Percentiles rank a stretch among this genome's conserved stretches.
Evolutionary conservation across 1,284 basidiomycete genomes (phyloP).

Genomic region (Cryptococcus wingfieldii): DNA sequence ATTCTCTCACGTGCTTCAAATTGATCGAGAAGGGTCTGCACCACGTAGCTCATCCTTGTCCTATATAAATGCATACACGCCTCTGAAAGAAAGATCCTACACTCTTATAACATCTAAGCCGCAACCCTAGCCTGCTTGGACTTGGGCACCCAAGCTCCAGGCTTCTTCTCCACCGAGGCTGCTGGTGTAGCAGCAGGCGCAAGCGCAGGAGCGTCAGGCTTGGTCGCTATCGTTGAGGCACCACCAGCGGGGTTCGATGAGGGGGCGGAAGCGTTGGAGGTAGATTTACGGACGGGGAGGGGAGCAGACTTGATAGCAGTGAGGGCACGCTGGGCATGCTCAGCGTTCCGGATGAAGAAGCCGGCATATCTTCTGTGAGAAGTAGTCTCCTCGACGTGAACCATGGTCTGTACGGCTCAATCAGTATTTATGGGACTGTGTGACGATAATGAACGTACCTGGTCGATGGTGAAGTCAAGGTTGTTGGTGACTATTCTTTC

Average conservation of each 20-base stretch:
- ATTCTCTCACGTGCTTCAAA: no score
- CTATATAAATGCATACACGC: constrained; percentile 5
- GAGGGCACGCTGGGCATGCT: constrained; percentile 76
- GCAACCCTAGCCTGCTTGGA: constrained; percentile 23
- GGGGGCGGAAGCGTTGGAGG: not conserved
- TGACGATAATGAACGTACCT: constrained; percentile 55
- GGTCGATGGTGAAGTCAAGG: constrained; percentile 90
- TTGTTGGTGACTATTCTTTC: constrained; percentile 86
- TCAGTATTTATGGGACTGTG: constrained; percentile 1
- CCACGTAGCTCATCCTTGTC: not conserved
- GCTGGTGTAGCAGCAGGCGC: not conserved
- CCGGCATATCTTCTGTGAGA: constrained; percentile 88
- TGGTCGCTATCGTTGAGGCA: constrained; percentile 6
- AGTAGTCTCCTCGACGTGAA: constrained; percentile 90
- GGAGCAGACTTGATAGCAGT: constrained; percentile 71
- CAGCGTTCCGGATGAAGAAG: constrained; percentile 94
- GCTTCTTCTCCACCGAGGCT: constrained; percentile 11
- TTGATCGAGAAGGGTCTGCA: no score
- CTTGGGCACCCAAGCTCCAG: constrained; percentile 23
- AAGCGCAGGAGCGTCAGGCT: constrained; percentile 2
- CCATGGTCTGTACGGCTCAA: constrained; percentile 66
- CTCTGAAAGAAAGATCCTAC: not conserved
- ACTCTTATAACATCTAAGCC: constrained; percentile 13
- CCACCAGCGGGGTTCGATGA: not conserved
- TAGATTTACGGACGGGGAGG: constrained; percentile 51